These are phyloP conservation scores for Sporisorium scitamineum DNA, from an alignment of 1,284 basidiomycete species.

Conservation along the genomic window DNA sequence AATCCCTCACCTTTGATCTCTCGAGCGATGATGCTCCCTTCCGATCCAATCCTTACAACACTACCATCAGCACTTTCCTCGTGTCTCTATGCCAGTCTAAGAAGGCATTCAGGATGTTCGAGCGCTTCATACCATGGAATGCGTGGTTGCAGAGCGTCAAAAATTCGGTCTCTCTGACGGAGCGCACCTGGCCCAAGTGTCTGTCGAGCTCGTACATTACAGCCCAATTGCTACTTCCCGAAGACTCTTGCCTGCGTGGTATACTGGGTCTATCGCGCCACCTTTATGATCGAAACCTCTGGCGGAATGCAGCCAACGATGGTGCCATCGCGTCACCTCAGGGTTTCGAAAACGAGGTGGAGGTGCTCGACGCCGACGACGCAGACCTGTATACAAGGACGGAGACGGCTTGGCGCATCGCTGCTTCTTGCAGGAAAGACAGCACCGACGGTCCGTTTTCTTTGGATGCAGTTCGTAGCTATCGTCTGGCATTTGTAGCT, in stretches of 20 bases:
- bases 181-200: constrained; percentile 38
- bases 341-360: constrained; percentile 70
- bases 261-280: constrained; percentile 73
- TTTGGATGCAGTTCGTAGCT: constrained; percentile 73
- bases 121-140: constrained; percentile 84
- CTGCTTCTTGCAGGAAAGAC: constrained; percentile 83
- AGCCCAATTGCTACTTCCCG: constrained; percentile 79
- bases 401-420: constrained; percentile 69
- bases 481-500: constrained; percentile 79
- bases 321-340: constrained; percentile 14
- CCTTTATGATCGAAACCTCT: constrained; percentile 38
- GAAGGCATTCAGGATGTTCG: constrained; percentile 39
- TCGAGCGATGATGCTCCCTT: constrained; percentile 21
- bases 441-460: constrained; percentile 71
- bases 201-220: constrained; percentile 66
- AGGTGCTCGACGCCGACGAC: constrained; percentile 49
- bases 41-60: constrained; percentile 80
- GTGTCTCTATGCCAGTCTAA: constrained; percentile 72
- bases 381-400: constrained; percentile 43
- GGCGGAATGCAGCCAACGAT: constrained; percentile 24
- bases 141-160: constrained; percentile 72
- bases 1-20: constrained; percentile 76
- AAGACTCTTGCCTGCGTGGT: constrained; percentile 95
- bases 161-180: constrained; percentile 16
- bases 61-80: constrained; percentile 87